Evolutionary conservation across 805 yeast species (phyloP), one percentile per base, ranked within the genome.

Genomic region (Saccharomycopsis amapae): DNA sequence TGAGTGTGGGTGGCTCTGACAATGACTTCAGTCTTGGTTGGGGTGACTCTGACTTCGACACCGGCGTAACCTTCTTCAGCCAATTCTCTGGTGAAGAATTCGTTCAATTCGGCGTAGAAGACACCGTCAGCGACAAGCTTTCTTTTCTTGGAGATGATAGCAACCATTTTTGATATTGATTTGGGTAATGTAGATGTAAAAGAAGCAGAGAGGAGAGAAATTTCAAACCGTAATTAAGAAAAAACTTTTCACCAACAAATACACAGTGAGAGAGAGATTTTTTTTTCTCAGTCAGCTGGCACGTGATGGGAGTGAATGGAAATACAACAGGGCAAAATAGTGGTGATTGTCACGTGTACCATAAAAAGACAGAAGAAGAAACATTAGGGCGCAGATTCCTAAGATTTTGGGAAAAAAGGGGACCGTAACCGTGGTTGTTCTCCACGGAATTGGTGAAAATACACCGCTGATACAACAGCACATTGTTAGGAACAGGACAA

Each of bases 1-100:
- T 87, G 94, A 68, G 97, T 89, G 85, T 88, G 90, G 68, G 97
- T 87, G 64, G 98, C 98, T 76, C 96, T 88, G 78, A 93, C 88
- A 72, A 93, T 86, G 61, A 93, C 86, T 77, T 93, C 97, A 68
- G 95, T 88, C 81, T 85, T 89, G 78, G 90, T 75, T 72, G 97
- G 93, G 69, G 97, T 87, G 68, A 86, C 85, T 79, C 97, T 86
- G 72, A 93, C 96, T 78, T 93, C 98, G 67, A 93, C 96, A 78
- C 98, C 98, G 65, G 98, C 93, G 82, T 93, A 93, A 71, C 98
- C 98, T 77, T 93, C 96, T 79, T 93, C 98, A 64, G 98, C 96
- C 68, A 93, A 85, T 76, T 93, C 98, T 80, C 98, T 90, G 81
- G 97, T 87, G 88, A 93, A 93, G 93, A 93, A 93, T 79, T 93